Conservation (phyloP, 1,284 basidiomycete genomes). For the Vanrija pseudolonga region DNA sequence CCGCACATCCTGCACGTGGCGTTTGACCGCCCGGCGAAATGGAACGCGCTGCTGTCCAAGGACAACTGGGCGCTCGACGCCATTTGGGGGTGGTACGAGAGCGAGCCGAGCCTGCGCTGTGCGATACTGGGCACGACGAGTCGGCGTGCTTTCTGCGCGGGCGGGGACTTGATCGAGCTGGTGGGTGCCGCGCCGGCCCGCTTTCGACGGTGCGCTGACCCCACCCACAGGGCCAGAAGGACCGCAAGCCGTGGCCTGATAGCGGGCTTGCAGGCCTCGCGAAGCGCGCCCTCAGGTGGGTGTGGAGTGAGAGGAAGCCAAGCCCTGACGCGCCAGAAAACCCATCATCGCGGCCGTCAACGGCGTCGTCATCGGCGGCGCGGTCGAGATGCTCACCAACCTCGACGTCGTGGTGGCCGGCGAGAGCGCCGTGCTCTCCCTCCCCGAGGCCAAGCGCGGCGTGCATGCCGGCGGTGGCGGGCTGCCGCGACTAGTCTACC, state of each 20-base stretch:
- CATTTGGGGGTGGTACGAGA: slow-evolving; percentile 14
- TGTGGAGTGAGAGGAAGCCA: not conserved
- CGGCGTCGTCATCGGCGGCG: slow-evolving; percentile 13
- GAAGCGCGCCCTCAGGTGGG: not conserved
- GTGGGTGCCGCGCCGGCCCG: not conserved
- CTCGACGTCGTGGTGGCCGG: slow-evolving; percentile 14
- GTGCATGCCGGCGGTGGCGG: slow-evolving; percentile 9
- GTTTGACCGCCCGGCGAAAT: slow-evolving; percentile 9
- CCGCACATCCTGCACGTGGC: slow-evolving; percentile 15
- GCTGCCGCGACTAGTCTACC: slow-evolving; percentile 9
- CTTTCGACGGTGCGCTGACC: too few relatives aligned
- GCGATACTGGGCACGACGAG: slow-evolving; percentile 13
- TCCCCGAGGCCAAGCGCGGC: slow-evolving; percentile 14
- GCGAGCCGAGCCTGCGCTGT: slow-evolving; percentile 9
- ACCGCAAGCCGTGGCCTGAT: not conserved
- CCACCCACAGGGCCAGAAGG: too few relatives aligned
- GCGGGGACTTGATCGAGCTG: slow-evolving; percentile 14
- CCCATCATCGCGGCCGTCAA: slow-evolving; percentile 11
- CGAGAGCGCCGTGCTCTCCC: slow-evolving; percentile 6
- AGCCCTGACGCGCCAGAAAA: slow-evolving; percentile 1
- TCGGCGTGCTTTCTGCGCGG: slow-evolving; percentile 8
- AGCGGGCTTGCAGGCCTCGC: slow-evolving; percentile 6
- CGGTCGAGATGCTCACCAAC: slow-evolving; percentile 15
- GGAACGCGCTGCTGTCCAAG: slow-evolving; percentile 6
- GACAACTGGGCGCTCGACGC: slow-evolving; percentile 2